Evolutionary conservation across 495 filamentous ascomycete species (phyloP).

Genomic region (Rostrohypoxylon terebratum): DNA sequence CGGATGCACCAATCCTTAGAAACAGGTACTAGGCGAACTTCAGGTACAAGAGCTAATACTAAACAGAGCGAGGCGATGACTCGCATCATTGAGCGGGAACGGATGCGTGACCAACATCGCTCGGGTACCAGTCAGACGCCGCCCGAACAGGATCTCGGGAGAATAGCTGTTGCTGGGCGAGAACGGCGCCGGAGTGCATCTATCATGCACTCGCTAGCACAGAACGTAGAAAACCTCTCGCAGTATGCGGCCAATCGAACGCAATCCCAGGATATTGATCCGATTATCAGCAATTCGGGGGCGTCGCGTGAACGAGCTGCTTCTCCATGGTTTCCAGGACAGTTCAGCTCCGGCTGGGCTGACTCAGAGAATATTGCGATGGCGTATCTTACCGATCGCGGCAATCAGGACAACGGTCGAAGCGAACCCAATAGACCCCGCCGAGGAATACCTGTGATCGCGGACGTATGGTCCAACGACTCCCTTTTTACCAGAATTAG

Average conservation of each 20-base stretch:
- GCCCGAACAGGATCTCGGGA: conserved; percentile 47
- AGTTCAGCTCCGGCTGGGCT: conserved; percentile 47
- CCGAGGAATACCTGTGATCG: conserved; percentile 44
- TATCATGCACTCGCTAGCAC: conserved; percentile 44
- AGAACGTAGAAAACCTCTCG: conserved; percentile 38
- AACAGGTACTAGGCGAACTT: neutral
- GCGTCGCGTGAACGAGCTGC: conserved; percentile 37
- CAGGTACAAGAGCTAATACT: neutral
- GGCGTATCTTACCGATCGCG: conserved; percentile 36
- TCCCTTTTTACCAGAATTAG: conserved; percentile 41
- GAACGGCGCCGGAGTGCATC: conserved; percentile 32
- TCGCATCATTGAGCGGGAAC: conserved; percentile 47
- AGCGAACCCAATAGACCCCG: conserved; percentile 39
- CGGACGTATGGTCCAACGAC: conserved; percentile 47
- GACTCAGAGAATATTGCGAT: conserved; percentile 52
- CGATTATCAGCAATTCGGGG: conserved; percentile 3
- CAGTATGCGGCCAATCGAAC: conserved; percentile 29
- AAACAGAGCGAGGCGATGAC: conserved; percentile 44
- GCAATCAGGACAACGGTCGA: conserved; percentile 26
- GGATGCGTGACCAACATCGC: conserved; percentile 41
- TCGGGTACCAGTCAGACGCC: conserved; percentile 27
- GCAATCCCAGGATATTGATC: conserved; percentile 29
- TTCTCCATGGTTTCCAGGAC: conserved; percentile 28
- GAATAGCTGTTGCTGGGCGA: conserved; percentile 41
- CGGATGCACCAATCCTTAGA: too few species aligned